Evolutionary conservation across 331 rosid genomes (phyloP).

Genomic region (Acacia concinna): DNA sequence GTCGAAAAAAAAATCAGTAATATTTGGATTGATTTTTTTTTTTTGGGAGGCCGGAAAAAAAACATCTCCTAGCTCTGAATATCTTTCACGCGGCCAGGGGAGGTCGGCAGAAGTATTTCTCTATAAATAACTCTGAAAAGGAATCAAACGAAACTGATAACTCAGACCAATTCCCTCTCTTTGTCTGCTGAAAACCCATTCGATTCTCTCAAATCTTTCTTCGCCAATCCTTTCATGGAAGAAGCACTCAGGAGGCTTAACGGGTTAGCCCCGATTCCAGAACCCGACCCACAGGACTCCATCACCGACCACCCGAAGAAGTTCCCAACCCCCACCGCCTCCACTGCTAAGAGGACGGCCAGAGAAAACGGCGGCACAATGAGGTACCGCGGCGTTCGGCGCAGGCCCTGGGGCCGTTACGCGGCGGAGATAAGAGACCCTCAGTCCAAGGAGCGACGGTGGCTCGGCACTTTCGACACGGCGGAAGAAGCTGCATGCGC

Average conservation of each 20-base stretch:
- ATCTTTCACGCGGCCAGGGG: not conserved
- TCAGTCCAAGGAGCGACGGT: constrained; percentile 75
- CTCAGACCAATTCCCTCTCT: not conserved
- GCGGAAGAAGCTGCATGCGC: constrained; percentile 95
- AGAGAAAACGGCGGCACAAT: constrained; percentile 36
- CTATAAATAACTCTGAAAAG: constrained; percentile 35
- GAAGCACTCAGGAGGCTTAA: constrained; percentile 64
- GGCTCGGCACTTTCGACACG: constrained; percentile 94
- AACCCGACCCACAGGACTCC: constrained; percentile 22
- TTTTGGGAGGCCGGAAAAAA: too few species aligned
- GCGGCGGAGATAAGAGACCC: constrained; percentile 95
- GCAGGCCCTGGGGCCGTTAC: constrained; percentile 92
- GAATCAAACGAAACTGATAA: not conserved
- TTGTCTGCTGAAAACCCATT: not conserved
- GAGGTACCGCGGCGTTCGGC: constrained; percentile 83
- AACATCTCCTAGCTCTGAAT: not conserved
- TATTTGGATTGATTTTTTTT: too few species aligned
- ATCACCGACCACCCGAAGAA: constrained; percentile 30
- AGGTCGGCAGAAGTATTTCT: not conserved
- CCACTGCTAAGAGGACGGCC: constrained; percentile 38
- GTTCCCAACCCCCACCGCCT: constrained; percentile 20
- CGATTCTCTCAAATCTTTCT: not conserved
- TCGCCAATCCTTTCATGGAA: constrained; percentile 41
- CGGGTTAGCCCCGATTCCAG: constrained; percentile 42
- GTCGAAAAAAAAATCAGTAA: too few species aligned